Evolutionary conservation across 441 rosid genomes (phyloP), one percentile per base, ranked within the genome.

Genomic region (Erodium moschatum): DNA sequence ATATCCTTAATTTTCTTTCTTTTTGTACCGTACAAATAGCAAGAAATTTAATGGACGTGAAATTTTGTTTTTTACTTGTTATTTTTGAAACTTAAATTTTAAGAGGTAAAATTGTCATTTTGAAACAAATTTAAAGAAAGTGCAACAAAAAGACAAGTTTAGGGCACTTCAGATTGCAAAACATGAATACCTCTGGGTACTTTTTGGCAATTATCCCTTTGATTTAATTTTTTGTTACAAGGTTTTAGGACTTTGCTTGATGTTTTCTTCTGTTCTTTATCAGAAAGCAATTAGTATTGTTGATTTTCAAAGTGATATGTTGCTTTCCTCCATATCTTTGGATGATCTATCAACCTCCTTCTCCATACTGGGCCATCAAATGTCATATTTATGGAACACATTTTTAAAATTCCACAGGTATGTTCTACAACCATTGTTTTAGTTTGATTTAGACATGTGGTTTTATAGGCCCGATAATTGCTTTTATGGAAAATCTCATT

Each of bases 331-430:
- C 35, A 71, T 82, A 70, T 67, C 96, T 0, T 76, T 75, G 74
- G 91, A 85, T 73, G 83, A 79, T 76, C 70, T 82, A 21, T 71
- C 79, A 58, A 81, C 80, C 71, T 56, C 81, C 38, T 87, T 88
- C 72, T 73, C 83, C 73, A 78, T 82, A 72, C 75, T 85, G 64
- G 94, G 99, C 38, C 75, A 81, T 64, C 96, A 94, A 77, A 67
- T 85, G 29, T 82, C 79, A 52, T 79, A 76, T 77, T 81, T 94
- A 64, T 94, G 97, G 97, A 86, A 74, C 77, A 76, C 74, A 38
- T 89, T 94, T 82, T 81, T 94, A 58, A 82, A 73, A 75, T 89
- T 91, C 75, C 99, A 94, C 88, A 86, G 99, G 99, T 94, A 74
- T 74, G 76, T 61, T 48, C 54, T 68, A 60, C 48, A 11, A 54